A percentile compares a stretch with the other conserved stretches of the same genome.
phyloP scores from a whole-genome alignment of 2,329 filamentous ascomycete genomes.

The Cadophora malorum region DNA sequence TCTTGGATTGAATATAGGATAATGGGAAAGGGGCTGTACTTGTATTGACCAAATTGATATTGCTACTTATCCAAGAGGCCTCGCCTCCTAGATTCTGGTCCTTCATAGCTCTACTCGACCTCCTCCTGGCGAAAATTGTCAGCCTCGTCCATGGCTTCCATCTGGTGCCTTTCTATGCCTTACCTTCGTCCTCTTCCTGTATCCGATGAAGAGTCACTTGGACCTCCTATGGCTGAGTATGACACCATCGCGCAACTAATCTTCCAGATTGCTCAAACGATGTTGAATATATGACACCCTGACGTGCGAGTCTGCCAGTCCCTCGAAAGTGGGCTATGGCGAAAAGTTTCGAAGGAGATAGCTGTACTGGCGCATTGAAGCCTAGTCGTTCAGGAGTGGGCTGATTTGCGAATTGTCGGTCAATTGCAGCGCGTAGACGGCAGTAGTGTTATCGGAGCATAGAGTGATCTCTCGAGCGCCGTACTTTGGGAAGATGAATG shows the following conservation, averaged over 20 bases:
- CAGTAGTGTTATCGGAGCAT: background rate
- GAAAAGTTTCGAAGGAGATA: background rate
- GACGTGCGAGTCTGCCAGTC: slow-evolving; percentile 3
- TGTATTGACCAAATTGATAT: slow-evolving; percentile 95
- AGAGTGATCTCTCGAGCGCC: background rate
- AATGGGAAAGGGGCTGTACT: slow-evolving; percentile 63
- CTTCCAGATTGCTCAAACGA: background rate
- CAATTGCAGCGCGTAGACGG: background rate
- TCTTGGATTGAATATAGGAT: background rate
- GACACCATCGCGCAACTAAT: slow-evolving; percentile 36
- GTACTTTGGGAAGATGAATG: background rate
- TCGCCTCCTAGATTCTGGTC: slow-evolving; percentile 72
- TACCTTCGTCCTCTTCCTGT: slow-evolving; percentile 40
- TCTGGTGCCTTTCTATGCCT: slow-evolving; percentile 1
- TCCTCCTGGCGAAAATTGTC: slow-evolving; percentile 32
- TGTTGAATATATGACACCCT: background rate
- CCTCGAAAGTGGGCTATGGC: slow-evolving; percentile 10
- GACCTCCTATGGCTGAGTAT: slow-evolving; percentile 39
- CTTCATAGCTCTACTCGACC: slow-evolving; percentile 60
- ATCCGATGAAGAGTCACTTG: slow-evolving; percentile 38
- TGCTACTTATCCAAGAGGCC: slow-evolving; percentile 88
- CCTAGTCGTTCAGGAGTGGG: background rate
- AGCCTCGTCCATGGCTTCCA: background rate
- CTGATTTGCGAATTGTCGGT: background rate
- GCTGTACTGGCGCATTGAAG: slow-evolving; percentile 9